phyloP scores from a whole-genome alignment of 2,329 filamentous ascomycete genomes.

The Cladobotryum mycophilum region DNA sequence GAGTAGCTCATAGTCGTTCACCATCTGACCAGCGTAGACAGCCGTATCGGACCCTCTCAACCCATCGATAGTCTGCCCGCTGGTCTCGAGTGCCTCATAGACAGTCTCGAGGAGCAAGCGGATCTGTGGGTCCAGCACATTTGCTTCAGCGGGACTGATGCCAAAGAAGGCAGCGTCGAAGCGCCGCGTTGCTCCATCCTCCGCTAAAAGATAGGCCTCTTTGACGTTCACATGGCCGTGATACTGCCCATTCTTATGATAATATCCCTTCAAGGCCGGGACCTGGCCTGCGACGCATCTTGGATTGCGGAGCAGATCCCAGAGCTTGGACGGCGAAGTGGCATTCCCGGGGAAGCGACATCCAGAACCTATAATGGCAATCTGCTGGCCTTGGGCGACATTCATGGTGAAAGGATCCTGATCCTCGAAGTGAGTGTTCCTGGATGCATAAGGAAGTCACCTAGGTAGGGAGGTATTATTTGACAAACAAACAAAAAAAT shows the following conservation, averaged over 20 bases:
- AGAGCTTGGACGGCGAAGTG: conserved; percentile 26
- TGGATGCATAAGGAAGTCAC: too few relatives aligned
- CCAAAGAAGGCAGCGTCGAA: conserved; percentile 34
- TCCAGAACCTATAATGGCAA: conserved; percentile 34
- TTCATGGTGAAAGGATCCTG: too few relatives aligned
- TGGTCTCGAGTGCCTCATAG: conserved; percentile 34
- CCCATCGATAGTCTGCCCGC: conserved; percentile 25
- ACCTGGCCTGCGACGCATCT: conserved; percentile 26
- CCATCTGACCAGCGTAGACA: conserved; percentile 21
- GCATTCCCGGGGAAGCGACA: conserved; percentile 34
- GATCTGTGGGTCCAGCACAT: conserved; percentile 37
- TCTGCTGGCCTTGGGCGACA: conserved; percentile 11
- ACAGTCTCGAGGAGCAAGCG: conserved; percentile 32
- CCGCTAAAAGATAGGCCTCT: conserved; percentile 31
- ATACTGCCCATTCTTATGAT: conserved; percentile 12
- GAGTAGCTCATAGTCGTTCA: conserved; percentile 14
- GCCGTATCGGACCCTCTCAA: conserved; percentile 16
- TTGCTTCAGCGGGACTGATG: conserved; percentile 32
- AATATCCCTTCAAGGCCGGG: conserved; percentile 18
- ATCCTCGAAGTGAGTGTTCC: too few relatives aligned
- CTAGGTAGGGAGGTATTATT: too few relatives aligned
- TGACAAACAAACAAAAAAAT: too few relatives aligned
- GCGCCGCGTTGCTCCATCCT: conserved; percentile 23
- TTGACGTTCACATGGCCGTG: conserved; percentile 23
- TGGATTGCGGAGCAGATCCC: conserved; percentile 24